phyloP scores from a whole-genome alignment of 2,329 filamentous ascomycete species.

The Botrytis fragariae region DNA sequence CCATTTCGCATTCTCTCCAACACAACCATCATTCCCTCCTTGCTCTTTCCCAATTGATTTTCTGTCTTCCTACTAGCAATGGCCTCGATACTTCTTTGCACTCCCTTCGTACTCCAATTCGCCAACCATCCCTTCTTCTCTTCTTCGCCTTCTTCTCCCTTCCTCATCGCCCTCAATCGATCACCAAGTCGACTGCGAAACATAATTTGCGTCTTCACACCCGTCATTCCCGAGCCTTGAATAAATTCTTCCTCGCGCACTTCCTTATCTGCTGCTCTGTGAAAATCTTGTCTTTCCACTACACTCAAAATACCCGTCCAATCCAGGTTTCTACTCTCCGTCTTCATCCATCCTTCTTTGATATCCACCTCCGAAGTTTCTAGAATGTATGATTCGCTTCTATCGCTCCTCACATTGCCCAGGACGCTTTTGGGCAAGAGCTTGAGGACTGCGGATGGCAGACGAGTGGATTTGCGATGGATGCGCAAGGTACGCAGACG shows the following conservation, averaged over 20 bases:
- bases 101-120: constrained; percentile 65
- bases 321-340: constrained; percentile 77
- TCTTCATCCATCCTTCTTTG: constrained; percentile 78
- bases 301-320: constrained; percentile 79
- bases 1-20: constrained; percentile 67
- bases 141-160: constrained; percentile 45
- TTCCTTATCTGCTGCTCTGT: constrained; percentile 32
- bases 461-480: constrained; percentile 76
- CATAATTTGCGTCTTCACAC: constrained; percentile 70
- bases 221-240: constrained; percentile 47
- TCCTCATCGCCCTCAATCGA: constrained; percentile 44
- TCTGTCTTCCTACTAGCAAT: constrained; percentile 75
- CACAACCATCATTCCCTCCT: constrained; percentile 80
- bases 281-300: constrained; percentile 71
- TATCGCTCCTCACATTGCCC: constrained; percentile 55
- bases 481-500: constrained; percentile 75
- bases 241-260: constrained; percentile 32
- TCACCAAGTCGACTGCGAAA: constrained; percentile 72
- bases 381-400: constrained; percentile 70
- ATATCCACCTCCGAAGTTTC: constrained; percentile 79
- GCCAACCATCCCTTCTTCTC: constrained; percentile 50
- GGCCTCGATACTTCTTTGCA: constrained; percentile 76
- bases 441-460: constrained; percentile 72
- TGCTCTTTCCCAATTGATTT: constrained; percentile 75
- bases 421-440: constrained; percentile 65